phyloP scores from a whole-genome alignment of 2,329 filamentous ascomycete genomes.

The Coniochaeta hoffmannii region DNA sequence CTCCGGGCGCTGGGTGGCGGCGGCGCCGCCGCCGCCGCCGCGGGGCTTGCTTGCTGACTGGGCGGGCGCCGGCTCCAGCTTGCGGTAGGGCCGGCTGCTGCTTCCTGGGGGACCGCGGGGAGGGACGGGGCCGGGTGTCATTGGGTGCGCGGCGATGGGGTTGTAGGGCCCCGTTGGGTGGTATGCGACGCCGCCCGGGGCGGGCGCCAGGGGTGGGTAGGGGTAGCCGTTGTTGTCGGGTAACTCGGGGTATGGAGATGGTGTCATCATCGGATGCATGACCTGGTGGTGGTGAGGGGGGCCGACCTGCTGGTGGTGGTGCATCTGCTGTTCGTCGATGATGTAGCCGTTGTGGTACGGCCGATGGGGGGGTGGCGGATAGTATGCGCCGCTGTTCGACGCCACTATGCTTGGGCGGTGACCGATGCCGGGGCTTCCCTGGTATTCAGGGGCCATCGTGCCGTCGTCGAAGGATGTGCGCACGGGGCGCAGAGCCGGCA shows the following conservation, averaged over 20 bases:
- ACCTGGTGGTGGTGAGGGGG: slow-evolving; percentile 10
- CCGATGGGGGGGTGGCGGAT: slow-evolving; percentile 24
- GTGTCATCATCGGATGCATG: slow-evolving; percentile 3
- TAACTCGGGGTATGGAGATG: slow-evolving; percentile 5
- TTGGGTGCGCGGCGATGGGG: slow-evolving; percentile 7
- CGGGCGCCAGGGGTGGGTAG: not conserved
- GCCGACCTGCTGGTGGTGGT: slow-evolving; percentile 9
- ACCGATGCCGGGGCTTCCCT: slow-evolving; percentile 13
- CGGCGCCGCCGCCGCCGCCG: no score
- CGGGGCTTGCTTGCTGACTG: slow-evolving; percentile 27
- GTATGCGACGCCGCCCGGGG: not conserved
- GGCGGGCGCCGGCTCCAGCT: slow-evolving; percentile 51
- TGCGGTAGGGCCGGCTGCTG: slow-evolving; percentile 36
- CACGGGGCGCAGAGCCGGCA: slow-evolving; percentile 28
- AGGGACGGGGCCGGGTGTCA: not conserved
- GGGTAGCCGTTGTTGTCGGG: slow-evolving; percentile 7
- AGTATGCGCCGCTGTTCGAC: slow-evolving; percentile 26
- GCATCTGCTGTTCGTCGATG: slow-evolving; percentile 19
- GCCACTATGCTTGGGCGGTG: slow-evolving; percentile 17
- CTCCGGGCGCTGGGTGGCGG: slow-evolving; percentile 25
- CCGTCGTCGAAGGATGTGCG: slow-evolving; percentile 20
- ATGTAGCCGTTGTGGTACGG: slow-evolving; percentile 28
- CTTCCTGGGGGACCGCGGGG: slow-evolving; percentile 9
- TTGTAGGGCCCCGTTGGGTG: slow-evolving; percentile 5
- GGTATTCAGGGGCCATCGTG: slow-evolving; percentile 14